These are phyloP conservation scores for Tricholoma flavovirens DNA, from an alignment of 768 basidiomycete species.

Conservation along the genomic window DNA sequence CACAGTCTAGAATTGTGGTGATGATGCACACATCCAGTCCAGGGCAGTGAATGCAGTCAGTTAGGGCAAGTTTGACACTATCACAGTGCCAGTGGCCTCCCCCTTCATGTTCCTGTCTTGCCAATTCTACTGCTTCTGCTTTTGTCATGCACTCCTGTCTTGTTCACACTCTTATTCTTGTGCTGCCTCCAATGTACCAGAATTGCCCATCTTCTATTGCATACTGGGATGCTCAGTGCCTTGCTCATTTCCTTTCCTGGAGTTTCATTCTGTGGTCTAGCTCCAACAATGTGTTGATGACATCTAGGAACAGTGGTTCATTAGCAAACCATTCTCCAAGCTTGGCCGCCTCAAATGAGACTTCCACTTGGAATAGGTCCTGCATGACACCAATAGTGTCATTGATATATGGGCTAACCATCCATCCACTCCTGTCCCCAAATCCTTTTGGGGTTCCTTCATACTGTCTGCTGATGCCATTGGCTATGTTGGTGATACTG, in stretches of 20 bases:
- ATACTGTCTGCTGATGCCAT: constrained; percentile 29
- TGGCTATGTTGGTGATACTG: constrained; percentile 19
- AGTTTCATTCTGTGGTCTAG: not conserved
- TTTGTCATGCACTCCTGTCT: constrained; percentile 4
- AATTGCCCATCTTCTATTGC: constrained; percentile 11
- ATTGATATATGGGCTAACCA: constrained; percentile 25
- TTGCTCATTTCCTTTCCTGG: not conserved
- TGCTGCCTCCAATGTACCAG: constrained; percentile 5
- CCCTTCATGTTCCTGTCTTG: not conserved
- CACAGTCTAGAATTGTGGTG: not conserved
- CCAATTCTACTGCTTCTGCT: no score
- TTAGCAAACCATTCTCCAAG: constrained; percentile 15
- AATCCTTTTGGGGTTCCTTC: not conserved
- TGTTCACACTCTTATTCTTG: not conserved
- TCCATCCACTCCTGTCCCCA: constrained; percentile 27
- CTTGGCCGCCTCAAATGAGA: not conserved
- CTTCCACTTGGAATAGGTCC: not conserved
- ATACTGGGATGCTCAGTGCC: constrained; percentile 4
- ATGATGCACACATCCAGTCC: not conserved
- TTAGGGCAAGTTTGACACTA: not conserved
- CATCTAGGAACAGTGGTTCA: constrained; percentile 18
- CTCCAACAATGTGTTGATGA: constrained; percentile 10
- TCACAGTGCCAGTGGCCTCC: not conserved
- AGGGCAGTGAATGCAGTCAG: no score
- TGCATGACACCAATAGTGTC: constrained; percentile 12